A percentile compares a stretch with the other conserved stretches of the same genome.
These are phyloP conservation scores for Nakaseomyces kungkrabaensis DNA, from an alignment of 1,139 yeast species.

Conservation along the genomic window DNA sequence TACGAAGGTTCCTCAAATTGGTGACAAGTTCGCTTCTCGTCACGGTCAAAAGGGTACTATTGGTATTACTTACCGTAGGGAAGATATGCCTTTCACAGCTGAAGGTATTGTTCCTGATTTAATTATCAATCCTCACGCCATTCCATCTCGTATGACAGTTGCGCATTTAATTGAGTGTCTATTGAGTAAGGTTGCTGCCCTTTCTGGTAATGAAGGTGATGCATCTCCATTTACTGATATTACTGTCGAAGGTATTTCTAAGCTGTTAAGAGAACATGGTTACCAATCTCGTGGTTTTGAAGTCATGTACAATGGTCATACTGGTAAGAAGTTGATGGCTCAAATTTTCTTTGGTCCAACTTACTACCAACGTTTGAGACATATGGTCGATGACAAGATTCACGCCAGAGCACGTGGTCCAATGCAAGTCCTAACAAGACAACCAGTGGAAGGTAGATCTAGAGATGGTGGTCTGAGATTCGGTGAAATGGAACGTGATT, in stretches of 20 bases:
- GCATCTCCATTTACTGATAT: slow-evolving; percentile 98
- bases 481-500: slow-evolving; percentile 99
- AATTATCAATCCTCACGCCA: slow-evolving; percentile 97
- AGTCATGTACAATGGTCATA: slow-evolving; percentile 97
- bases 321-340: slow-evolving; percentile 95
- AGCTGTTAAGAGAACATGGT: slow-evolving; percentile 85
- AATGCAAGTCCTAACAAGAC: slow-evolving; percentile 94
- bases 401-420: slow-evolving; percentile 99
- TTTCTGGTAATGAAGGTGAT: slow-evolving; percentile 96
- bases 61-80: slow-evolving; percentile 97
- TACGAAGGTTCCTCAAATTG: slow-evolving; percentile 95
- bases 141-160: slow-evolving; percentile 99
- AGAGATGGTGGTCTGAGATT: slow-evolving; percentile 99
- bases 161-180: slow-evolving; percentile 98
- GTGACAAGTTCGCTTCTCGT: slow-evolving; percentile 97
- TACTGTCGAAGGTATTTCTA: slow-evolving; percentile 93
- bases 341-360: slow-evolving; percentile 99
- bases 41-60: slow-evolving; percentile 99
- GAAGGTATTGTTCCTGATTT: slow-evolving; percentile 97
- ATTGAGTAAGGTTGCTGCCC: slow-evolving; percentile 86
- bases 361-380: slow-evolving; percentile 94
- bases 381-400: slow-evolving; percentile 98
- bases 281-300: slow-evolving; percentile 98
- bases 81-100: slow-evolving; percentile 97
- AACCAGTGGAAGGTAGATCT: slow-evolving; percentile 99